Evolutionary conservation across 768 basidiomycete species (phyloP).

Genomic region (Cystoderma amianthinum): DNA sequence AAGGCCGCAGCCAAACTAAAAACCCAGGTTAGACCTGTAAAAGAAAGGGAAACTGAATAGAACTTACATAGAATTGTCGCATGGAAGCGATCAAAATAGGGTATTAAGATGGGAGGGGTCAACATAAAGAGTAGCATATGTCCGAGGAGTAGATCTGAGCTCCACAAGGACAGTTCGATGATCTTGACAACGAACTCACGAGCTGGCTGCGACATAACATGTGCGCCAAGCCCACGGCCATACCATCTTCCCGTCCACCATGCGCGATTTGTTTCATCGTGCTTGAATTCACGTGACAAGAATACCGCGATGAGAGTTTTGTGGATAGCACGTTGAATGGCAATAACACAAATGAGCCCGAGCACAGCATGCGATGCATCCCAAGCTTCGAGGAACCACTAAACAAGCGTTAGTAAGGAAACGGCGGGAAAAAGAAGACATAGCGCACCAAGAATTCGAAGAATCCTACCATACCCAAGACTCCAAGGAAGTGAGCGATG

Average conservation of each 20-base stretch:
- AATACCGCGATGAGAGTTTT: slow-evolving; percentile 93
- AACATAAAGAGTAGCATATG: slow-evolving; percentile 88
- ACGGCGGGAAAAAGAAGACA: slow-evolving; percentile 8
- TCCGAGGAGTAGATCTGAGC: slow-evolving; percentile 85
- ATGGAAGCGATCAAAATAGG: slow-evolving; percentile 88
- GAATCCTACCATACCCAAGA: slow-evolving; percentile 85
- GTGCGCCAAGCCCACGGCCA: slow-evolving; percentile 83
- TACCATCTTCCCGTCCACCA: slow-evolving; percentile 99
- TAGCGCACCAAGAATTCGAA: slow-evolving; percentile 94
- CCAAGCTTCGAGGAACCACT: slow-evolving; percentile 97
- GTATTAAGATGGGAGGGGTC: slow-evolving; percentile 81
- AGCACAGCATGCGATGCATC: slow-evolving; percentile 88
- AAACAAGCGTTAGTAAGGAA: slow-evolving; percentile 11
- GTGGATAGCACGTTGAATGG: slow-evolving; percentile 88
- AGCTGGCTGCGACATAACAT: slow-evolving; percentile 95
- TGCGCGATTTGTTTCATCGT: slow-evolving; percentile 96
- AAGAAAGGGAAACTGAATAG: slow-evolving; percentile 3
- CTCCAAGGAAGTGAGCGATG: slow-evolving; percentile 77
- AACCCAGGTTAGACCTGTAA: slow-evolving; percentile 12
- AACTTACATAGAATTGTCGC: slow-evolving; percentile 84
- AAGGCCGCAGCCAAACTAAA: slow-evolving; percentile 90
- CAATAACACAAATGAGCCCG: slow-evolving; percentile 86
- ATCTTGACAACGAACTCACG: slow-evolving; percentile 98
- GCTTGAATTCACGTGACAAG: slow-evolving; percentile 97
- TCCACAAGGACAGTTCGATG: slow-evolving; percentile 93